A percentile compares a stretch with the other conserved stretches of the same genome.
These are phyloP conservation scores for Eucalyptus grandis DNA, from an alignment of 345 rosid species.

Conservation along the genomic window DNA sequence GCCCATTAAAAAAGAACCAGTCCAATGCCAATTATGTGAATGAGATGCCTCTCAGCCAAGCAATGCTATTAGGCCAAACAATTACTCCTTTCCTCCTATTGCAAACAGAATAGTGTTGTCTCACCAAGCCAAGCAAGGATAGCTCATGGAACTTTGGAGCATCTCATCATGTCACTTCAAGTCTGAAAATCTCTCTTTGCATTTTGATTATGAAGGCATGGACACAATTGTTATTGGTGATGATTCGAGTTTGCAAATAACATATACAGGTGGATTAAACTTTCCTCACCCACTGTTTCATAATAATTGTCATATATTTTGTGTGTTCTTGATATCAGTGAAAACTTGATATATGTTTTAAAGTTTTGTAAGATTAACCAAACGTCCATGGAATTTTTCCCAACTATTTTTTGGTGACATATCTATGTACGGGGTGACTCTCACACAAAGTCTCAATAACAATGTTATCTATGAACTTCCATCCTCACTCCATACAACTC, in stretches of 20 bases:
- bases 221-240: neutral
- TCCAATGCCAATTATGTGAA: neutral
- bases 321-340: too few relatives aligned
- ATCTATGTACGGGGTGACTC: fast-evolving
- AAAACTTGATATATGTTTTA: too few relatives aligned
- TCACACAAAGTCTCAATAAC: too few relatives aligned
- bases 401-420: too few relatives aligned
- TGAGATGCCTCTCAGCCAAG: neutral
- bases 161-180: neutral
- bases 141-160: neutral
- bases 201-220: too few relatives aligned
- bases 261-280: neutral
- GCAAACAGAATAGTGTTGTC: neutral
- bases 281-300: neutral
- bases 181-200: neutral
- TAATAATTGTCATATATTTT: neutral
- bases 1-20: neutral
- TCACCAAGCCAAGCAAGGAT: neutral
- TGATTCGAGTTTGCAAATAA: neutral
- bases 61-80: neutral
- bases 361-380: too few relatives aligned
- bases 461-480: too few relatives aligned
- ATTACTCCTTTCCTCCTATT: neutral
- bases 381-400: too few relatives aligned
- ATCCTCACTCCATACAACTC: too few relatives aligned